A percentile compares a stretch with the other conserved stretches of the same genome.
These are phyloP conservation scores for Apophysomyces trapeziformis DNA, from an alignment of 371 early-diverging fungal genomes.

Conservation along the genomic window DNA sequence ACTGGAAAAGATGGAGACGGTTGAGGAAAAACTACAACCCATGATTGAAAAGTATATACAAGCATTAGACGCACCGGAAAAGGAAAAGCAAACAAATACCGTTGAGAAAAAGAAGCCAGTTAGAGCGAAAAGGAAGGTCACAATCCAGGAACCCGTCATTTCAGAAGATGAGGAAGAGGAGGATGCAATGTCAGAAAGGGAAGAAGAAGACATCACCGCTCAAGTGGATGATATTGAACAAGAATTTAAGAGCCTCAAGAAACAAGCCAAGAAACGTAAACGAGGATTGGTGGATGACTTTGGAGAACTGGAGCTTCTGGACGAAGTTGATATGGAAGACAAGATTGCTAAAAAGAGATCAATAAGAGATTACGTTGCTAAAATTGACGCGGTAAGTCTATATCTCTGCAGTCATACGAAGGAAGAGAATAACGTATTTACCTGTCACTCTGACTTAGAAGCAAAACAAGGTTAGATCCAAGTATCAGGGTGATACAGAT, in stretches of 20 bases:
- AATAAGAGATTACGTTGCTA: slow-evolving; percentile 73
- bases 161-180: slow-evolving; percentile 28
- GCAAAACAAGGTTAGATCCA: slow-evolving; percentile 47
- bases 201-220: slow-evolving; percentile 38
- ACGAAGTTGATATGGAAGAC: slow-evolving; percentile 81
- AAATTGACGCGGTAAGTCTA: slow-evolving; percentile 67
- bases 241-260: slow-evolving; percentile 55
- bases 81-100: slow-evolving; percentile 20
- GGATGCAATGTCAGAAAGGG: slow-evolving; percentile 37
- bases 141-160: slow-evolving; percentile 11
- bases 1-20: slow-evolving; percentile 70
- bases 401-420: not conserved
- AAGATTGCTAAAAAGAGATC: slow-evolving; percentile 72
- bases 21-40: slow-evolving; percentile 59
- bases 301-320: slow-evolving; percentile 76
- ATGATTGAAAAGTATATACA: slow-evolving; percentile 42
- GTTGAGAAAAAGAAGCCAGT: slow-evolving; percentile 13
- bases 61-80: slow-evolving; percentile 18
- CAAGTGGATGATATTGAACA: slow-evolving; percentile 49
- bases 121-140: slow-evolving; percentile 14
- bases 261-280: slow-evolving; percentile 50
- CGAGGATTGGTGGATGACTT: slow-evolving; percentile 68
- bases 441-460: slow-evolving; percentile 24
- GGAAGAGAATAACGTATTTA: not conserved
- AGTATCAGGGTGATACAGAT: slow-evolving; percentile 75